Conservation (phyloP, 108 stramenopile species). For the Cyclotella cryptica region DNA sequence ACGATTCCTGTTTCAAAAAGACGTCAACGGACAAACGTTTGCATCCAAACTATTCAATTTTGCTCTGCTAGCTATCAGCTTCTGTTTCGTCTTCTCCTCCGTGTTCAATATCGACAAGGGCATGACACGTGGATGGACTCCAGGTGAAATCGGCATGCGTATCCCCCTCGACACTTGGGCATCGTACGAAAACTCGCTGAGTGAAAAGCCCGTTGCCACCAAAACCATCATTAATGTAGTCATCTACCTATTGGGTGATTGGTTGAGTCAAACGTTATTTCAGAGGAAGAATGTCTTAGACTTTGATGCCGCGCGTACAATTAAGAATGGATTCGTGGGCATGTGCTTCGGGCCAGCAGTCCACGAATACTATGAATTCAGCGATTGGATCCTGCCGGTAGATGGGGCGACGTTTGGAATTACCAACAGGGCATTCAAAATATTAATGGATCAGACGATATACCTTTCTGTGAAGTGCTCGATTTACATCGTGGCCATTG, state of each 20-base stretch:
- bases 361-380: conserved; percentile 95
- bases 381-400: conserved; percentile 90
- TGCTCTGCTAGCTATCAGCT: conserved; percentile 68
- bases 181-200: conserved; percentile 82
- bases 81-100: conserved; percentile 78
- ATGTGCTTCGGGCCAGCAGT: conserved; percentile 94
- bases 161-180: conserved; percentile 93
- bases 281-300: conserved; percentile 83
- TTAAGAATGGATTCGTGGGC: conserved; percentile 93
- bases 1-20: conserved; percentile 39
- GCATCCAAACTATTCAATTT: conserved; percentile 77
- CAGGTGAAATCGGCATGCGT: conserved; percentile 78
- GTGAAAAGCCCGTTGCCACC: conserved; percentile 86
- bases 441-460: conserved; percentile 95
- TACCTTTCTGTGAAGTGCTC: conserved; percentile 91
- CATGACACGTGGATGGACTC: conserved; percentile 90
- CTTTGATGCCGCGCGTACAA: conserved; percentile 84
- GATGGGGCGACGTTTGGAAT: conserved; percentile 72
- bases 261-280: conserved; percentile 91
- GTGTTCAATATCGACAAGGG: conserved; percentile 82
- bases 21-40: conserved; percentile 47
- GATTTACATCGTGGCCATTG: conserved; percentile 89
- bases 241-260: conserved; percentile 94
- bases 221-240: conserved; percentile 96
- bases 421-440: conserved; percentile 88